Base-by-base conservation (phyloP, 192 early-diverging fungal genomes). In the Rhizophlyctis rosea region DNA sequence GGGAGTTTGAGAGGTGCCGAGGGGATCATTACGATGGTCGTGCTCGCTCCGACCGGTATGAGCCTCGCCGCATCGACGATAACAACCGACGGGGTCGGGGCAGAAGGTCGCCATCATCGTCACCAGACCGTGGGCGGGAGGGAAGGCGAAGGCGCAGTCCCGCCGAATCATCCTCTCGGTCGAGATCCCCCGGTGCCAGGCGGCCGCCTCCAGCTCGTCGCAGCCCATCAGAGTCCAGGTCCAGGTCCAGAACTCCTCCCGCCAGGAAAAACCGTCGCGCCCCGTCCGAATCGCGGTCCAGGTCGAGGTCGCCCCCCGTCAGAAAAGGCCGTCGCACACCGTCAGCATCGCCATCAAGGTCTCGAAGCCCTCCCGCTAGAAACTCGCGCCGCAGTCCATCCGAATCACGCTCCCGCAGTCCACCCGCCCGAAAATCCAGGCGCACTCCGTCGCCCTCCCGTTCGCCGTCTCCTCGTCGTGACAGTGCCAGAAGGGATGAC, bases 361-460 rank as follows among this genome's bases (percentile, higher is more conserved):
- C 9, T 47, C 39, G 39, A 13, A 9, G 39, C n/a, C n/a, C 39
- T n/a, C 39, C 39, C n/a, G n/a, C 9, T 47, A 47, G 39, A 9
- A 47, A n/a, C 39, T 9, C n/a, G 9, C 9, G 39, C 39, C 9
- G 39, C 9, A 47, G 39, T 47, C 39, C 9, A 9, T 13, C 9
- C 39, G 9, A n/a, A 47, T 13, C 9, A 9, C 39, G 39, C 9
- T 47, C 39, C n/a, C n/a, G 39, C 39, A n/a, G 39, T 50, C 21
- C 48, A 50, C 4, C 48, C 4, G 48, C 13, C 21, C 23, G 14
- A 30, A 18, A 18, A 59, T 25, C 23, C 9, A 23, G 47, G 14
- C 18, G 23, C 50, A 62, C 29, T 16, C 47, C 21, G 18, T 50
- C 48, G 30, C 60, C 31, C 21, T 50, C 25, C 24, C 60, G 32